A percentile compares a stretch with the other conserved stretches of the same genome.
Conservation (phyloP, 805 yeast species). For the Teunomyces gatunensis region DNA sequence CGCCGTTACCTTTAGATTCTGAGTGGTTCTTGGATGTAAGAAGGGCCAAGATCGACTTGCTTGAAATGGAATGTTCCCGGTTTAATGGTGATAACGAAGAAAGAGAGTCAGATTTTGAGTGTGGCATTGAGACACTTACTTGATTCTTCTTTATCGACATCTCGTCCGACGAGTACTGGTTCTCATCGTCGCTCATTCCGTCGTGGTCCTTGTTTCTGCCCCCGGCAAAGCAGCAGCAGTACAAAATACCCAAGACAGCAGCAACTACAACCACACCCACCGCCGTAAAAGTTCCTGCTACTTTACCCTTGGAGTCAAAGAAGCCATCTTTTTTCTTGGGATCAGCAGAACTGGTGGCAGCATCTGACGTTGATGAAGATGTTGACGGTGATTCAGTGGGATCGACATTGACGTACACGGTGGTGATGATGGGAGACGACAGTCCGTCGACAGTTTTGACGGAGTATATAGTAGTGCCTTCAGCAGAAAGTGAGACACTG, state of each 20-base stretch:
- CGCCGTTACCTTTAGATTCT: slow-evolving; percentile 10
- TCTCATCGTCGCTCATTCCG: slow-evolving; percentile 39
- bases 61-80: slow-evolving; percentile 27
- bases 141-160: slow-evolving; percentile 18
- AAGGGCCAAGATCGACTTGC: slow-evolving; percentile 32
- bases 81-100: slow-evolving; percentile 17
- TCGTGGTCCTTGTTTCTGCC: slow-evolving; percentile 15
- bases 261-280: slow-evolving; percentile 64
- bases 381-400: slow-evolving; percentile 8
- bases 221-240: slow-evolving; percentile 32
- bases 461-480: slow-evolving; percentile 20
- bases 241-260: slow-evolving; percentile 42
- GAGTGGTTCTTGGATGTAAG: slow-evolving; percentile 14
- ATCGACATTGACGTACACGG: slow-evolving; percentile 22
- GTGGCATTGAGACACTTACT: slow-evolving; percentile 3
- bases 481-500: slow-evolving; percentile 4
- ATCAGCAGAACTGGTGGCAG: slow-evolving; percentile 7
- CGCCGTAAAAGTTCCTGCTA: slow-evolving; percentile 80
- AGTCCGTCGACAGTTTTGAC: slow-evolving; percentile 19
- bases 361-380: slow-evolving; percentile 7
- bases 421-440: slow-evolving; percentile 19
- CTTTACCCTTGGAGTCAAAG: slow-evolving; percentile 70
- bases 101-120: slow-evolving; percentile 8
- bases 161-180: slow-evolving; percentile 35
- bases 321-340: slow-evolving; percentile 37